phyloP scores from a whole-genome alignment of 768 basidiomycete genomes.

The Termitomyces sp. region DNA sequence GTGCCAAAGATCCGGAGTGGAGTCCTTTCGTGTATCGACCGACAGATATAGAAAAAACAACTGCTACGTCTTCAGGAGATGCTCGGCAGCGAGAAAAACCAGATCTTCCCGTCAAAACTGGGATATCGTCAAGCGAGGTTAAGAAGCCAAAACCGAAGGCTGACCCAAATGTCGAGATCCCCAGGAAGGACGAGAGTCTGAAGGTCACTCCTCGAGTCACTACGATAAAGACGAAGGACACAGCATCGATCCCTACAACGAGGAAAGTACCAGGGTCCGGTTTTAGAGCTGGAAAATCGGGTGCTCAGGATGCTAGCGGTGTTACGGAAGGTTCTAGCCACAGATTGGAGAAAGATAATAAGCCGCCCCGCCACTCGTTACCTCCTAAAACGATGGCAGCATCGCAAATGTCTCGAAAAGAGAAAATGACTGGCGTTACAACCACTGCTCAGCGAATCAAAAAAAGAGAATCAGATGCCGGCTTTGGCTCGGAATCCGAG shows the following conservation, averaged over 20 bases:
- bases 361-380: conserved; percentile 20
- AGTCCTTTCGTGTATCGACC: conserved; percentile 38
- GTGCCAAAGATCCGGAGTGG: conserved; percentile 64
- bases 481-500: conserved; percentile 17
- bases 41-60: conserved; percentile 9
- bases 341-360: conserved; percentile 19
- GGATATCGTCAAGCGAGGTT: conserved; percentile 40
- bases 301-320: conserved; percentile 16
- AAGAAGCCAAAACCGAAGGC: conserved; percentile 44
- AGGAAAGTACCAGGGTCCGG: conserved; percentile 48
- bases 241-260: conserved; percentile 8
- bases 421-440: conserved; percentile 17
- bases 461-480: conserved; percentile 14
- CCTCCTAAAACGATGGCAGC: conserved; percentile 31
- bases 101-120: conserved; percentile 39
- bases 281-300: conserved; percentile 34
- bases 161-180: conserved; percentile 36
- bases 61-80: conserved; percentile 1
- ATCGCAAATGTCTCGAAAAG: conserved; percentile 19
- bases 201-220: conserved; percentile 18
- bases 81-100: conserved; percentile 10
- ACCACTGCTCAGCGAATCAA: conserved; percentile 12
- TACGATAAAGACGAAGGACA: conserved; percentile 10
- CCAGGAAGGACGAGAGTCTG: conserved; percentile 47
- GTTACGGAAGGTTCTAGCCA: conserved; percentile 1